Evolutionary conservation across 768 basidiomycete genomes (phyloP).

Genomic region (Cyclocybe aegerita): DNA sequence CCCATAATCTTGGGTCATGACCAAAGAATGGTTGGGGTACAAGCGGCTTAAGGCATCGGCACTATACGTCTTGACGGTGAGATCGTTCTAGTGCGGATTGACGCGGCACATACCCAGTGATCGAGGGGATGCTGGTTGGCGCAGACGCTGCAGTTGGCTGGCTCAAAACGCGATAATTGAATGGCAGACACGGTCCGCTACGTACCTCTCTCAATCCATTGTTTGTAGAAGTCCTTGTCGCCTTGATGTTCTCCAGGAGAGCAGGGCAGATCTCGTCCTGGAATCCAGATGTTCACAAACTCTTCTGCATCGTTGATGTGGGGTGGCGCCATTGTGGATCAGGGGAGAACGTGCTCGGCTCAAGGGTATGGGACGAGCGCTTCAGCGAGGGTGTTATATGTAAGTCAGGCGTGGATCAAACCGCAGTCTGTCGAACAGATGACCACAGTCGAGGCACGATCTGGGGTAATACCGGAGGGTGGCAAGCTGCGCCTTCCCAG

Average conservation of each 20-base stretch:
- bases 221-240: slow-evolving; percentile 41
- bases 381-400: too few relatives aligned
- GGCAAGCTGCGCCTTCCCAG: too few relatives aligned
- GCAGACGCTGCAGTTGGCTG: slow-evolving; percentile 44
- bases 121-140: slow-evolving; percentile 42
- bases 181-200: neutral
- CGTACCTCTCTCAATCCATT: slow-evolving; percentile 55
- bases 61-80: slow-evolving; percentile 19
- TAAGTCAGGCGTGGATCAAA: too few relatives aligned
- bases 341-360: neutral
- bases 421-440: too few relatives aligned
- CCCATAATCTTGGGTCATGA: slow-evolving; percentile 46
- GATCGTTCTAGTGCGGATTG: neutral
- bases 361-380: too few relatives aligned
- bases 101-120: slow-evolving; percentile 40
- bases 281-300: slow-evolving; percentile 21
- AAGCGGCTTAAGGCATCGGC: slow-evolving; percentile 50
- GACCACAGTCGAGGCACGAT: too few relatives aligned
- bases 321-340: neutral
- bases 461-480: too few relatives aligned
- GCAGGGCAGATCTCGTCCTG: slow-evolving; percentile 10
- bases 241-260: neutral
- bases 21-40: slow-evolving; percentile 62
- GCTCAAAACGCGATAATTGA: neutral
- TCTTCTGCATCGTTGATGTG: slow-evolving; percentile 13